Base-by-base conservation (phyloP, 1,139 yeast genomes). In the Geotrichum restrictum region DNA sequence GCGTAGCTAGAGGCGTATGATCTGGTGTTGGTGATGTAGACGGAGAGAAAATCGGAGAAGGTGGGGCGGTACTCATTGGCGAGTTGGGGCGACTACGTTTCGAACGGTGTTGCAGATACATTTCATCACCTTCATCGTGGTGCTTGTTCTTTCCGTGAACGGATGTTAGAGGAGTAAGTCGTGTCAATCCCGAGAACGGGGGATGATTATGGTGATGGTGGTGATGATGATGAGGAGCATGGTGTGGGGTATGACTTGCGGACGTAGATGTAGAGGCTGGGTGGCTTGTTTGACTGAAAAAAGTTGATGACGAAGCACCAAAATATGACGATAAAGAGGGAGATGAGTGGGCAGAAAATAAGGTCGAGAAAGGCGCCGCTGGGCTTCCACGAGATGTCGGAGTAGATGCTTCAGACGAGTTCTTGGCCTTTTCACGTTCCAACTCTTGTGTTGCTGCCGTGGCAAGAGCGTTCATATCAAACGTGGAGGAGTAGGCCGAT, bases 401-500 rank as follows among this genome's bases (percentile, higher is more conserved):
- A 8, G 42, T 39, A 22, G 42, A 22, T 7, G 42, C 10, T 13
- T 21, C 22, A 22, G 42, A 39, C 42, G 42, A 39, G 31, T 19
- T 19, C 42, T 39, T 21, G 31, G 42, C 42, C 16, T 57, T 60
- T 56, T 76, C 80, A 42, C 76, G 75, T 62, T 78, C 85, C 53
- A 87, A 74, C 65, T 86, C 93, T 64, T 86, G 86, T 3, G 91
- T 79, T 1, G 95, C 95, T 2, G 95, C 94, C 27, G 85, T 79
- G 3, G 95, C 95, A 56, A 87, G 71, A 2, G 85, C 76, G 65
- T 86, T 86, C 66, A 87, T 86, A 64, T 85, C 88, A 68, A 80
- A 76, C 52, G 77, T 74, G 13, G 41, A 45, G 3, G 40, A 36
- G 37, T 45, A 45, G n/a, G 48, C 40, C 16, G 48, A 36, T 39